phyloP scores from a whole-genome alignment of 225 moss, liverwort and hornwort genomes.

The Rhytidiadelphus loreus region DNA sequence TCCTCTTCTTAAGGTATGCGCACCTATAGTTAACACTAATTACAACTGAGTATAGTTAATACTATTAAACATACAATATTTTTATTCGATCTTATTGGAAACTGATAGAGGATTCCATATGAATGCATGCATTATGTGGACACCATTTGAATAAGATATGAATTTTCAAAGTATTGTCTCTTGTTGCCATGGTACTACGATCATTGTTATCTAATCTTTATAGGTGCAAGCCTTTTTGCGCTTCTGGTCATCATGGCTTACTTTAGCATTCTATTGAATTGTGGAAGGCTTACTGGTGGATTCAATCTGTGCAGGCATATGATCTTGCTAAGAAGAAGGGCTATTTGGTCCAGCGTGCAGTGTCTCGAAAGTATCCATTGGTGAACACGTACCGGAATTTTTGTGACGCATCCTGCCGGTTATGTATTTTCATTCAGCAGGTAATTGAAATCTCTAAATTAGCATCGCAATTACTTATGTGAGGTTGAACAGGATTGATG shows the following conservation, averaged over 20 bases:
- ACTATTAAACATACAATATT: too few relatives aligned
- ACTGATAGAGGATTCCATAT: background rate
- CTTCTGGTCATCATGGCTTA: background rate
- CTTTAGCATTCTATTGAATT: background rate
- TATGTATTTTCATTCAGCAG: slow-evolving; percentile 82
- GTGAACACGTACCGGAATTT: slow-evolving; percentile 78
- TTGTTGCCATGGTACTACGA: background rate
- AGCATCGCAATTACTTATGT: background rate
- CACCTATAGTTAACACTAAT: background rate
- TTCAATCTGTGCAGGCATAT: slow-evolving; percentile 23
- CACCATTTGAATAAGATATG: background rate
- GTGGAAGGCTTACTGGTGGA: background rate
- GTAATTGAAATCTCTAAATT: slow-evolving; percentile 7
- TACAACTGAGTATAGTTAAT: background rate
- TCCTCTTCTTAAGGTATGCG: background rate
- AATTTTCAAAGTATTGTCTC: background rate
- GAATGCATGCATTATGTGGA: background rate
- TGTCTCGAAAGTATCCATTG: slow-evolving; percentile 62
- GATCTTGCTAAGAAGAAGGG: slow-evolving; percentile 86
- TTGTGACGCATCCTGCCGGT: slow-evolving; percentile 59
- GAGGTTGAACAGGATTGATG: background rate
- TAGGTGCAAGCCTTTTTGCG: background rate
- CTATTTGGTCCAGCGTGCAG: slow-evolving; percentile 60
- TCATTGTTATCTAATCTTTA: background rate
- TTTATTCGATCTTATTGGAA: too few relatives aligned